A percentile compares a stretch with the other conserved stretches of the same genome.
These are phyloP conservation scores for Emericellopsis cladophorae DNA, from an alignment of 2,329 filamentous ascomycete genomes.

Conservation along the genomic window DNA sequence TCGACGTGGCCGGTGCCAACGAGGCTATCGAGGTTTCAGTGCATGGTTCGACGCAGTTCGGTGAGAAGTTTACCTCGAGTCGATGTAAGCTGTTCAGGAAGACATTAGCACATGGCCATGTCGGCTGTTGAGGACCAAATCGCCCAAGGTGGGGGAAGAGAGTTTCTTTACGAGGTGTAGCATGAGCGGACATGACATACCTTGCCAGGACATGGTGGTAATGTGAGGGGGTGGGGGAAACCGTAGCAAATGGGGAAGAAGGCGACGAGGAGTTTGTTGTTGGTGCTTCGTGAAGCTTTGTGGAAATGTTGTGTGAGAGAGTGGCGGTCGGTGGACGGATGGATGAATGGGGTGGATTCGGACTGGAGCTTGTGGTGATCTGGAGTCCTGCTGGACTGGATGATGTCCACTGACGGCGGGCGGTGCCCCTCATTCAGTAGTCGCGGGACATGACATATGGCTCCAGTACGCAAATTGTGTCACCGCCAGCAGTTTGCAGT, in stretches of 20 bases:
- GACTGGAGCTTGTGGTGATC: neutral
- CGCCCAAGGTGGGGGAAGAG: neutral
- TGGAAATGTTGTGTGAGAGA: neutral
- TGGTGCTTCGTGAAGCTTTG: neutral
- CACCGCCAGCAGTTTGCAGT: neutral
- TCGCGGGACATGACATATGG: neutral
- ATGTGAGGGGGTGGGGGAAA: neutral
- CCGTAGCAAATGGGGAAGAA: neutral
- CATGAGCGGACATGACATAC: neutral
- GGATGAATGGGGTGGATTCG: too few species aligned
- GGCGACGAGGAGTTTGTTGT: neutral
- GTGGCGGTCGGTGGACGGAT: too few species aligned
- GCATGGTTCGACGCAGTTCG: neutral
- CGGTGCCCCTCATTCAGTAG: neutral
- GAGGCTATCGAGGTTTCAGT: constrained; percentile 42
- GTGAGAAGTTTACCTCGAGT: constrained; percentile 29
- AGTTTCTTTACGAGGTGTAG: neutral
- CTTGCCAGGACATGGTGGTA: constrained; percentile 7
- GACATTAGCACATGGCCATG: neutral
- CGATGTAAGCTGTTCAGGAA: constrained; percentile 31
- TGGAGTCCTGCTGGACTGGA: neutral
- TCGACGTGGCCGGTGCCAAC: constrained; percentile 68
- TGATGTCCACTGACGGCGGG: neutral
- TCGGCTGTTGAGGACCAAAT: neutral
- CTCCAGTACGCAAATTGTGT: neutral